Percentiles rank a stretch among this genome's conserved stretches.
phyloP scores from a whole-genome alignment of 1,284 basidiomycete genomes.

The Fomitopsis schrenkii region DNA sequence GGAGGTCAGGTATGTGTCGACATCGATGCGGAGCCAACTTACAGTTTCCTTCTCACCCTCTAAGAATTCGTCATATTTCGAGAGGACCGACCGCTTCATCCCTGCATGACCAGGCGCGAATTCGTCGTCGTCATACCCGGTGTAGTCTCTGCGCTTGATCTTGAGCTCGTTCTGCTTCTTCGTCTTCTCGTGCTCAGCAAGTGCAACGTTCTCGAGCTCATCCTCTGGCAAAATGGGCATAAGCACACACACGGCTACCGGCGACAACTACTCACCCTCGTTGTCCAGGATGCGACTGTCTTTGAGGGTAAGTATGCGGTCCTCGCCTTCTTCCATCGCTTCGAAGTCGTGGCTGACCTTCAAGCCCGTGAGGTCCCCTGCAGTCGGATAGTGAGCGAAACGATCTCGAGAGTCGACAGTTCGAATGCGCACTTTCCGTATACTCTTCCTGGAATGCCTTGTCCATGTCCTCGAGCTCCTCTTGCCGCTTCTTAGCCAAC shows the following conservation, averaged over 20 bases:
- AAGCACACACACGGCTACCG: not conserved
- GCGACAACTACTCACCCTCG: slow-evolving; percentile 54
- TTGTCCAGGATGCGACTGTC: slow-evolving; percentile 92
- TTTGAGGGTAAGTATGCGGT: slow-evolving; percentile 93
- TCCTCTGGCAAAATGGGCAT: slow-evolving; percentile 65
- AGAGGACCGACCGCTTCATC: slow-evolving; percentile 78
- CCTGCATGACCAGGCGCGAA: slow-evolving; percentile 73
- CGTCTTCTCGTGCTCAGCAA: slow-evolving; percentile 81
- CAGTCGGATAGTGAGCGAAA: not conserved
- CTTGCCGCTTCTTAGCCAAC: slow-evolving; percentile 71
- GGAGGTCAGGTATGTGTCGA: not conserved
- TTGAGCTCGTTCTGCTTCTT: slow-evolving; percentile 83
- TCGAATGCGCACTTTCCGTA: slow-evolving; percentile 63
- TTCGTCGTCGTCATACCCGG: slow-evolving; percentile 96
- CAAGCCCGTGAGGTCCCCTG: slow-evolving; percentile 86
- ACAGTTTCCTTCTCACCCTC: slow-evolving; percentile 68
- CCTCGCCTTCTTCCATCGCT: slow-evolving; percentile 88
- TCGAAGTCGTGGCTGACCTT: slow-evolving; percentile 97
- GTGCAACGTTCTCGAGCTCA: slow-evolving; percentile 91
- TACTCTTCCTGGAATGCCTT: slow-evolving; percentile 72
- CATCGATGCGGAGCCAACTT: slow-evolving; percentile 19
- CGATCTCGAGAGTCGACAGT: not conserved
- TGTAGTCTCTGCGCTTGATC: slow-evolving; percentile 88
- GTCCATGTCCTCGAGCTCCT: slow-evolving; percentile 81
- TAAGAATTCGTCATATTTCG: slow-evolving; percentile 93